Evolutionary conservation across 2,329 filamentous ascomycete species (phyloP).

Genomic region (Xylariomycetidae sp.): DNA sequence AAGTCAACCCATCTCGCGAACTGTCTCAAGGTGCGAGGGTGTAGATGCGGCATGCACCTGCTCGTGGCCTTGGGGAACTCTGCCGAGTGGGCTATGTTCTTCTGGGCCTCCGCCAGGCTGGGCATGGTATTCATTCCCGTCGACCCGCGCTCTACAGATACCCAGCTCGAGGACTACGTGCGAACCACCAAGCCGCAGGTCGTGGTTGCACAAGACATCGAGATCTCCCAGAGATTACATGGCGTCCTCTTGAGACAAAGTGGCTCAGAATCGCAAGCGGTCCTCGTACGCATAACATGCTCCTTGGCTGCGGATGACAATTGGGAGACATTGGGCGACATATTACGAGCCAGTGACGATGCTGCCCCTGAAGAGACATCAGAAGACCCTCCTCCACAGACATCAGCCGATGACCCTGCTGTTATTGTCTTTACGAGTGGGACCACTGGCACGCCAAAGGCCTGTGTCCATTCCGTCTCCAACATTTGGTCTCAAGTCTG

Average conservation of each 20-base stretch:
- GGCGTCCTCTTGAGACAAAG: neutral
- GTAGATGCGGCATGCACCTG: neutral
- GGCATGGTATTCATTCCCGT: conserved; percentile 1
- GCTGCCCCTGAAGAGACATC: no score
- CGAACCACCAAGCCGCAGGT: neutral
- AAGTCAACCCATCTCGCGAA: neutral
- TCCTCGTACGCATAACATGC: no score
- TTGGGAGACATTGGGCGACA: no score
- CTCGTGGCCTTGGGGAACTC: conserved; percentile 1
- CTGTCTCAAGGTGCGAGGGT: neutral
- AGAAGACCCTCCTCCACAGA: neutral
- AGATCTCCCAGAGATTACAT: neutral
- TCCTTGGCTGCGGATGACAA: no score
- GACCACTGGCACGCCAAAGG: conserved; percentile 1
- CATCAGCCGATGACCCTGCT: neutral
- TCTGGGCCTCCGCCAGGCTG: conserved; percentile 1
- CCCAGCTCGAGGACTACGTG: neutral
- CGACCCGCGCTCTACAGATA: neutral
- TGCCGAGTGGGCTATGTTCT: conserved; percentile 1
- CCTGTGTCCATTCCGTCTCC: neutral
- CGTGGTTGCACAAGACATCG: neutral
- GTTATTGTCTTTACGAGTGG: conserved; percentile 2
- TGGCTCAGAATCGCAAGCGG: no score
- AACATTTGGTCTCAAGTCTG: conserved; percentile 1
- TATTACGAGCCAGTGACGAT: no score